Evolutionary conservation across 768 basidiomycete species (phyloP), one percentile per base, ranked within the genome.

Genomic region (Boletus rubescentipes): DNA sequence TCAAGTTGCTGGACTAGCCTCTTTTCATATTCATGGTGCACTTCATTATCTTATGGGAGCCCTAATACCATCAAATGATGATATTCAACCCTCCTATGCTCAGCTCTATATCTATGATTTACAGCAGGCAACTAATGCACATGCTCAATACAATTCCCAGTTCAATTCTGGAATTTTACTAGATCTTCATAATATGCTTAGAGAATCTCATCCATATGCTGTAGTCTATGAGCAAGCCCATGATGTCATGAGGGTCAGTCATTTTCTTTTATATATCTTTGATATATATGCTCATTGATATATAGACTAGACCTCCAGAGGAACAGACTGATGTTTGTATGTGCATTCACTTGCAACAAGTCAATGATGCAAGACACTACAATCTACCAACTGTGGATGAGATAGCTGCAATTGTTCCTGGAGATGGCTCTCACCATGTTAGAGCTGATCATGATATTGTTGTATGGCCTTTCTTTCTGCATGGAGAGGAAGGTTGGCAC

Each of bases 81-180:
- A 57, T 2, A 14, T 38, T 2, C 32, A 31, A 0, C 71, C 76
- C 0, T 31, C 48, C 0, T 79, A 73, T 66, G 69, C 74, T 1
- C 77, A 80, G 48, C 66, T 79, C 0, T 78, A 77, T 44, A 64
- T 79, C 2, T 68, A 74, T 62, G 76, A 80, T 51, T 68, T 75
- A 6, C 34, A 51, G 2, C 66, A 59, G 1, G 77, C 77, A 0
- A 66, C 73, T 1, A 23, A 73, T 4, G 29, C 50, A 50, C 37
- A 71, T 1, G 53, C 64, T 21, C n/a, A 47, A 2, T 2, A 8
- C 0, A 75, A 75, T 59, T 49, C 45, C 29, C 52, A 64, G 5
- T 53, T 72, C 0, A n/a, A 59, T 34, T 9, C 10, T 16, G 49
- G 30, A 0, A 64, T 65, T 2, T 64, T 74, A 58, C 10, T 51